These are phyloP conservation scores for Jamesozyma spencerorum DNA, from an alignment of 805 yeast species.

Conservation along the genomic window DNA sequence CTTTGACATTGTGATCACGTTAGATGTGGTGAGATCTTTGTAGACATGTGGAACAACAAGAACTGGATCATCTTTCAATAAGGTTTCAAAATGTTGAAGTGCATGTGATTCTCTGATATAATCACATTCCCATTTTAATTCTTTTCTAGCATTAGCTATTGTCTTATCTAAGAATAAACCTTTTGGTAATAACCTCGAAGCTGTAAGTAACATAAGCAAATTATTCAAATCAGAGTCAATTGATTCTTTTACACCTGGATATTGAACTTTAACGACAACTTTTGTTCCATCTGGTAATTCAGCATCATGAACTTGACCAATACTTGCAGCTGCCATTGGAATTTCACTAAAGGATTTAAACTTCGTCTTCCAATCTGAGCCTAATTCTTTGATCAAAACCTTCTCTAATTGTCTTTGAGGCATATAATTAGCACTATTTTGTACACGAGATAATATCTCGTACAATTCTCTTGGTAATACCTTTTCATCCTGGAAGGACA, in stretches of 20 bases:
- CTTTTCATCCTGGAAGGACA: conserved; percentile 86
- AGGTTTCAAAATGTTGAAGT: conserved; percentile 55
- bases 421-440: conserved; percentile 94
- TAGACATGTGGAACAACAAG: conserved; percentile 77
- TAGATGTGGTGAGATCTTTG: conserved; percentile 68
- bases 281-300: conserved; percentile 53
- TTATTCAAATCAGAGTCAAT: conserved; percentile 92
- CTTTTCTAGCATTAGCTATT: conserved; percentile 85
- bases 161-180: conserved; percentile 89
- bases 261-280: conserved; percentile 92
- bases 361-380: conserved; percentile 62
- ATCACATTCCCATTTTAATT: conserved; percentile 96
- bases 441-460: conserved; percentile 71
- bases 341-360: conserved; percentile 72
- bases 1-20: conserved; percentile 80
- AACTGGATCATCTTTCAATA: conserved; percentile 49
- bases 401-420: conserved; percentile 81
- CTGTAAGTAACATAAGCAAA: conserved; percentile 69
- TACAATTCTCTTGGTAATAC: conserved; percentile 81
- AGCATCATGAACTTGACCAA: conserved; percentile 93
- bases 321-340: conserved; percentile 95
- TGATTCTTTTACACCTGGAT: conserved; percentile 91
- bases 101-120: conserved; percentile 81
- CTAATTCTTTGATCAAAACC: conserved; percentile 65
- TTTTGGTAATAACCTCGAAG: conserved; percentile 77